A percentile compares a stretch with the other conserved stretches of the same genome.
Conservation (phyloP, 2,329 filamentous ascomycete species). For the Mollisiaceae sp. region DNA sequence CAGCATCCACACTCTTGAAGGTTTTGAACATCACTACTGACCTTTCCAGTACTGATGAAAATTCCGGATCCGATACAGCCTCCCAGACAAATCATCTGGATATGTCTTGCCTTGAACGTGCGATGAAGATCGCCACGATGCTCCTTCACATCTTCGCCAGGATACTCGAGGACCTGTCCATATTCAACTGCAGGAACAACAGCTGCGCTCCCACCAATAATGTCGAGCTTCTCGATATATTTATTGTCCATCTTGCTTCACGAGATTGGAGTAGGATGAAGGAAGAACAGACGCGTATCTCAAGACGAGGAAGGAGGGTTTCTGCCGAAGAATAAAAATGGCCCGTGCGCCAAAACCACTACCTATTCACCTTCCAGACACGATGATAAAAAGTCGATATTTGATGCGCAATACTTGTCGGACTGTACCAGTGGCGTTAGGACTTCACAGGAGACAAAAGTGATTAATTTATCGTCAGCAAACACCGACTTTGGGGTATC, state of each 20-base stretch:
- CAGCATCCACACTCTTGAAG: not conserved
- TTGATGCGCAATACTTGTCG: too few relatives aligned
- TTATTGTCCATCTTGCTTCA: constrained; percentile 10
- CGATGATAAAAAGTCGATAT: too few relatives aligned
- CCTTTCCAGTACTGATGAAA: constrained; percentile 14
- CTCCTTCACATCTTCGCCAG: not conserved
- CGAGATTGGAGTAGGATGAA: not conserved
- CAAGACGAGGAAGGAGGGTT: not conserved
- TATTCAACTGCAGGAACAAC: constrained; percentile 6
- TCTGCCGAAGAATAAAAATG: too few relatives aligned
- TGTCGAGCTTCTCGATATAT: not conserved
- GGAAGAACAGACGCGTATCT: not conserved
- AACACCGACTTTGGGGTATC: too few relatives aligned
- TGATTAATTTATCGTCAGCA: too few relatives aligned
- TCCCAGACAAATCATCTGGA: constrained; percentile 12
- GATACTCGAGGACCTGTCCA: constrained; percentile 13
- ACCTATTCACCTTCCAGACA: too few relatives aligned
- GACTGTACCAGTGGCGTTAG: too few relatives aligned
- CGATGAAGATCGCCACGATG: constrained; percentile 3
- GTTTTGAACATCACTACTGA: too few relatives aligned
- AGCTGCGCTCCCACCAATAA: not conserved
- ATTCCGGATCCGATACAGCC: constrained; percentile 10
- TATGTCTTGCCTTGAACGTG: constrained; percentile 10
- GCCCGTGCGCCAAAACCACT: too few relatives aligned
- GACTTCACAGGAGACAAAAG: too few relatives aligned